Evolutionary conservation across 1,139 yeast genomes (phyloP).

Genomic region (Kluyveromyces sp.): DNA sequence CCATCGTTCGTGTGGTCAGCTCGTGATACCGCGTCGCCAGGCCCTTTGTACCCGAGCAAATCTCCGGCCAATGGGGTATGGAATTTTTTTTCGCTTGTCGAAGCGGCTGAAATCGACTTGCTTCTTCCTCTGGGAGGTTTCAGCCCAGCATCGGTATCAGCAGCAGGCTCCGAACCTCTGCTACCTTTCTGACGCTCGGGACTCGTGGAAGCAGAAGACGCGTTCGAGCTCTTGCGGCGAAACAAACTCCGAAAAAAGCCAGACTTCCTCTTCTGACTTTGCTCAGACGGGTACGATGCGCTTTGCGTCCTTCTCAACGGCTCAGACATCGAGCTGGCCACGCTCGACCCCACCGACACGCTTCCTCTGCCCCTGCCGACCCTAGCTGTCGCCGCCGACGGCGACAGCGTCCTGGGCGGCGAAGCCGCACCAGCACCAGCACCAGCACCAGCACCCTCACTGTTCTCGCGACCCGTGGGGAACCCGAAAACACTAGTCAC

Average conservation of each 20-base stretch:
- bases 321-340: too few relatives aligned
- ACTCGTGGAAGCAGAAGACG: neutral
- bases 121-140: neutral
- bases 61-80: too few relatives aligned
- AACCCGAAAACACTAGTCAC: too few relatives aligned
- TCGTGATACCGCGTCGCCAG: neutral
- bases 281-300: neutral
- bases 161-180: too few relatives aligned
- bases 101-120: neutral
- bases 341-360: too few relatives aligned
- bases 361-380: too few relatives aligned
- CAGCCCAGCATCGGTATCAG: neutral
- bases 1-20: neutral
- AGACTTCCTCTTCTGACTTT: slow-evolving; percentile 1
- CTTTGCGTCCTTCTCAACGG: slow-evolving; percentile 3
- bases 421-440: neutral
- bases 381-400: too few relatives aligned
- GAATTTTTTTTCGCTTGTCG: neutral
- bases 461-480: too few relatives aligned
- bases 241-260: slow-evolving; percentile 4
- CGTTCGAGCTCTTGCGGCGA: neutral
- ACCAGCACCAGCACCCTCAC: neutral
- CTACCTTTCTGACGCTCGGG: too few relatives aligned
- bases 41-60: too few relatives aligned
- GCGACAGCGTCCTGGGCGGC: too few relatives aligned